These are phyloP conservation scores for Heterobasidion annosum DNA, from an alignment of 1,284 basidiomycete species.

Conservation along the genomic window DNA sequence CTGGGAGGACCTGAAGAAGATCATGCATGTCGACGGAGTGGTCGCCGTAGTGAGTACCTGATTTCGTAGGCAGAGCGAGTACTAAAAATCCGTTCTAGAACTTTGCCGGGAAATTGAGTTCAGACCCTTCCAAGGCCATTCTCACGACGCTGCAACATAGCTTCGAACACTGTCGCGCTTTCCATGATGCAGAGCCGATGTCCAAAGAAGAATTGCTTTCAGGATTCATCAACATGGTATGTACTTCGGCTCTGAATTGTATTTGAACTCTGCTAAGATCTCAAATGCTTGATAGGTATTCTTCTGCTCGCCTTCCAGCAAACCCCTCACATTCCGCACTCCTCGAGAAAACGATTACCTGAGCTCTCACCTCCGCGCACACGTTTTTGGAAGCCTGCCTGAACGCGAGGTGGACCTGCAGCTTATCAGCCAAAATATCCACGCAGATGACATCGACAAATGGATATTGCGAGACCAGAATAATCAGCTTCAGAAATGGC, in stretches of 20 bases:
- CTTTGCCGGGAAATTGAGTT: slow-evolving; percentile 60
- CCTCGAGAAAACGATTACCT: slow-evolving; percentile 50
- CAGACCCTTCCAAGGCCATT: slow-evolving; percentile 57
- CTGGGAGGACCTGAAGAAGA: slow-evolving; percentile 59
- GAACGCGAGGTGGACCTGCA: slow-evolving; percentile 47
- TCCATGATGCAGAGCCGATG: slow-evolving; percentile 55
- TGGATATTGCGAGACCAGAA: slow-evolving; percentile 51
- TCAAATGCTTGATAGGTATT: slow-evolving; percentile 46
- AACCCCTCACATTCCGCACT: slow-evolving; percentile 56
- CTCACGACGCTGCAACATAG: slow-evolving; percentile 55
- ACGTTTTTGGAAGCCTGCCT: slow-evolving; percentile 30
- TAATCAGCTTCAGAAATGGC: slow-evolving; percentile 55
- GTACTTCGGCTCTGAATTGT: slow-evolving; percentile 12
- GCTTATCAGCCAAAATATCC: slow-evolving; percentile 29
- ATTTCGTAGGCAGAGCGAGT: slow-evolving; percentile 17
- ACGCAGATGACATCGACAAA: slow-evolving; percentile 25
- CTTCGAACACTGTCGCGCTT: slow-evolving; percentile 73
- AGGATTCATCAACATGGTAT: slow-evolving; percentile 71
- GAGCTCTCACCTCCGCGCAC: slow-evolving; percentile 53
- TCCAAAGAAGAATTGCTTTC: slow-evolving; percentile 35
- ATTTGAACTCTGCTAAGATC: neutral
- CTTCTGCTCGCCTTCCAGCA: slow-evolving; percentile 61
- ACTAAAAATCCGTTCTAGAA: slow-evolving; percentile 38
- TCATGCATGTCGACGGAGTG: slow-evolving; percentile 67
- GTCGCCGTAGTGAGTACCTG: slow-evolving; percentile 64